Base-by-base conservation (phyloP, 768 basidiomycete species). In the Sarcodon aspratus region DNA sequence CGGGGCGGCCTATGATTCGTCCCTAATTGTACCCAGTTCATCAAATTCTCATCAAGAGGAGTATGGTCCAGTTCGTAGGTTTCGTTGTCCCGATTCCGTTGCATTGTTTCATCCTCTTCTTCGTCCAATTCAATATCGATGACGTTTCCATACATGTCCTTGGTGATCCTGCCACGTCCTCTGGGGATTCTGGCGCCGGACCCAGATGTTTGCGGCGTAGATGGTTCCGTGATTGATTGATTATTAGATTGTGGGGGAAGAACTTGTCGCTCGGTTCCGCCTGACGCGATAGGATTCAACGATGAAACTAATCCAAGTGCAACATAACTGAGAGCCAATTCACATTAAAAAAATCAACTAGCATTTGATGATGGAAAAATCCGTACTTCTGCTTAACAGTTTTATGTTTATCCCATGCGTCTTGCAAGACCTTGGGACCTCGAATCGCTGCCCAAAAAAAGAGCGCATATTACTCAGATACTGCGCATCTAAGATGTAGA, bases 381-480 rank as follows among this genome's bases (percentile, higher is more conserved):
- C 69, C 83, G 58, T 59, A 95, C 93, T 96, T 97, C 76, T 97
- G 94, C 54, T 76, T 77, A 13, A 94, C 82, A 9, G 93, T 97
- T 67, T 88, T 89, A 46, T 69, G 69, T 55, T 78, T 79, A 64
- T 97, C 87, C 93, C 93, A 97, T 48, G 81, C 80, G 42, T 85
- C 80, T 60, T 85, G 86, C 53, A 96, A 69, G 9, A 75, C 72
- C 60, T 84, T 82, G 1, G 92, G 91, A 6, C 86, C 92, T 48
- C 80, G 76, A 52, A 96, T 81, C 21, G 83, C 87, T 82, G 64
- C 54, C 50, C 13, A 13, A 42, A 15, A 21, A 18, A 38, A 38
- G 37, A 38, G 18, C 12, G 13, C 21, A 27, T 5, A 27, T 27
- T 27, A 27, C 21, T 27, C 21, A 27, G 21, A 27, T 27, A 27